A percentile compares a stretch with the other conserved stretches of the same genome.
phyloP scores from a whole-genome alignment of 495 filamentous ascomycete genomes.

The Aspergillus carlsbadensis region DNA sequence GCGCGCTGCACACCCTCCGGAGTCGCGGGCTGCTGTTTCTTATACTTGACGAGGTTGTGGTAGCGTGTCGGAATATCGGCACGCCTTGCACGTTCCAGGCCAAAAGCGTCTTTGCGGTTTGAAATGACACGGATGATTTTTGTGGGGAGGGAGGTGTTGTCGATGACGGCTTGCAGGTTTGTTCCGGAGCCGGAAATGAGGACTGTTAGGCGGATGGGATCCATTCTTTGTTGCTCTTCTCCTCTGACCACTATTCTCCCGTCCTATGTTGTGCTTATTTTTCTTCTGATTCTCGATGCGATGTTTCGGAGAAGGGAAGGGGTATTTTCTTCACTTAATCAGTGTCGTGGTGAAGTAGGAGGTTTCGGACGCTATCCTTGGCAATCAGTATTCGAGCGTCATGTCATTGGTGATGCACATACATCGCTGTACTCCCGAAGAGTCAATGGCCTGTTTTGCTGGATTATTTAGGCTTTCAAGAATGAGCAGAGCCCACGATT shows the following conservation, averaged over 20 bases:
- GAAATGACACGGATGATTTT: conserved; percentile 76
- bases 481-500: neutral
- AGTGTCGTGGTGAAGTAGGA: neutral
- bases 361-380: neutral
- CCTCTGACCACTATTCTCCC: too few species aligned
- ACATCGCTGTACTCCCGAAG: neutral
- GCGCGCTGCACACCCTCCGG: conserved; percentile 49
- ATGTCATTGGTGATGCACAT: neutral
- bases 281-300: neutral
- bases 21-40: conserved; percentile 49
- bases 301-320: neutral
- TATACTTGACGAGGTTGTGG: conserved; percentile 78
- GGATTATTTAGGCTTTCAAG: neutral
- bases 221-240: too few species aligned
- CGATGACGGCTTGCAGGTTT: conserved; percentile 89
- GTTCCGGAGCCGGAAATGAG: conserved; percentile 80
- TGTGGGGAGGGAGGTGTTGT: conserved; percentile 63
- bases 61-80: conserved; percentile 77
- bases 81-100: conserved; percentile 67
- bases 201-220: conserved; percentile 52
- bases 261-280: too few species aligned
- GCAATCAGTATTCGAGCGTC: neutral
- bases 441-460: neutral
- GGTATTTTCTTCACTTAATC: neutral
- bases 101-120: conserved; percentile 78